Conservation (phyloP, 768 basidiomycete genomes). For the Leccinellum rugosiceps region DNA sequence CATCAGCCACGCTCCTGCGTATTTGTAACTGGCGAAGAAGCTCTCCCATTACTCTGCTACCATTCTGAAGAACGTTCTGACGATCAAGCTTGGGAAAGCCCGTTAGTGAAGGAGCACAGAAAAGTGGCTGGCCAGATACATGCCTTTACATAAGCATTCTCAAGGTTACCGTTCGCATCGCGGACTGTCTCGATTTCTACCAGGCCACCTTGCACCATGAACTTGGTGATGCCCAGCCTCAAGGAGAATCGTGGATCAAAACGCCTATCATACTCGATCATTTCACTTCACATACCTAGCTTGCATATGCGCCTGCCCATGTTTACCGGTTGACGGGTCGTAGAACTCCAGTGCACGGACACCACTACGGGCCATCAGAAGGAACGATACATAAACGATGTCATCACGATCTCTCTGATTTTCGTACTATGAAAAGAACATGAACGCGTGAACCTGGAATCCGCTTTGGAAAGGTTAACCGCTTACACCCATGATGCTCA, state of each 20-base stretch:
- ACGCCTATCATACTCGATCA: neutral
- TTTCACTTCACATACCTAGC: slow-evolving; percentile 53
- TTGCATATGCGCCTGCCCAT: slow-evolving; percentile 90
- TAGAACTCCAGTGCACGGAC: slow-evolving; percentile 79
- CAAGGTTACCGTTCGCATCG: slow-evolving; percentile 51
- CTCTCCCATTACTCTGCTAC: slow-evolving; percentile 65
- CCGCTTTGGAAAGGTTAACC: too few species aligned
- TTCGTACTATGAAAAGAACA: slow-evolving; percentile 49
- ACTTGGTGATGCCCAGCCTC: slow-evolving; percentile 80
- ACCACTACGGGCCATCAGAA: slow-evolving; percentile 84
- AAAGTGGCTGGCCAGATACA: slow-evolving; percentile 17
- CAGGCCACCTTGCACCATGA: slow-evolving; percentile 68
- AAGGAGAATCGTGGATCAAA: neutral
- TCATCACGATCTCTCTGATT: slow-evolving; percentile 69
- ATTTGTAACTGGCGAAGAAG: slow-evolving; percentile 80
- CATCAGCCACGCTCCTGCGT: slow-evolving; percentile 83
- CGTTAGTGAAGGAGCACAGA: neutral
- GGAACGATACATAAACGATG: slow-evolving; percentile 76
- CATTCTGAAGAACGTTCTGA: slow-evolving; percentile 58
- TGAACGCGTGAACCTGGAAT: neutral
- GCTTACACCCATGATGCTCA: slow-evolving; percentile 76
- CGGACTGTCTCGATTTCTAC: slow-evolving; percentile 69
- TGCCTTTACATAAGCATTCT: slow-evolving; percentile 70
- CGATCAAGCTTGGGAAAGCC: slow-evolving; percentile 59
- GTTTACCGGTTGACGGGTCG: slow-evolving; percentile 76